Percentiles rank a stretch among this genome's conserved stretches.
These are phyloP conservation scores for Microglena sp. DNA, from an alignment of 139 green algal genomes.

Conservation along the genomic window DNA sequence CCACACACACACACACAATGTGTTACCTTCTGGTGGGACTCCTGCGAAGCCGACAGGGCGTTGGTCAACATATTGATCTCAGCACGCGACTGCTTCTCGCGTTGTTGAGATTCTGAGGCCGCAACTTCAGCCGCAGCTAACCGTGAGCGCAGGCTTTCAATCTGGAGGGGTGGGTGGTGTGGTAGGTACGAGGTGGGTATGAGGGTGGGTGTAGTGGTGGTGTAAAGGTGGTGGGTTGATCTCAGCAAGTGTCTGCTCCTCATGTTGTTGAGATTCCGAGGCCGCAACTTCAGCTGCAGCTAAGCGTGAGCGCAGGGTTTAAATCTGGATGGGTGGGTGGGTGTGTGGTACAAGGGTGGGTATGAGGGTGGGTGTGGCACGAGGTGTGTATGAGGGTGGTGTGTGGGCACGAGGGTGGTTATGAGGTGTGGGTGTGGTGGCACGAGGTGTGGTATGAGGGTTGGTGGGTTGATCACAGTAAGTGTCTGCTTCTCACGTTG, in stretches of 20 bases:
- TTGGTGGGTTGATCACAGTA: slow-evolving; percentile 23
- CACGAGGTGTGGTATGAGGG: too few species aligned
- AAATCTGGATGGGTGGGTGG: slow-evolving; percentile 4
- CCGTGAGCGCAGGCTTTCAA: slow-evolving; percentile 18
- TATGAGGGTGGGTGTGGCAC: too few species aligned
- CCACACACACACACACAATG: too few species aligned
- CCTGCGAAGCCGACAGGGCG: slow-evolving; percentile 1
- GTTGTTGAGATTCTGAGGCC: slow-evolving; percentile 14
- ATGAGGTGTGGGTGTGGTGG: too few species aligned
- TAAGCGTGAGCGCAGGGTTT: slow-evolving; percentile 24
- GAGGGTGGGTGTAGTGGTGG: too few species aligned
- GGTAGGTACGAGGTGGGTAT: too few species aligned
- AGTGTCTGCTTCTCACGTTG: slow-evolving; percentile 15
- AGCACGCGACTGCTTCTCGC: slow-evolving; percentile 17
- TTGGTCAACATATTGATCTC: slow-evolving; percentile 18
- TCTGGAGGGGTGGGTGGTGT: slow-evolving; percentile 4
- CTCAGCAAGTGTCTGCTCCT: slow-evolving; percentile 22
- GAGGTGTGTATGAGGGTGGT: too few species aligned
- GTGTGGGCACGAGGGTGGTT: too few species aligned
- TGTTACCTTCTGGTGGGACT: slow-evolving; percentile 8
- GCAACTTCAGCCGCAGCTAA: slow-evolving; percentile 20
- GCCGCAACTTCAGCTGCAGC: slow-evolving; percentile 16
- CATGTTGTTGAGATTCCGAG: slow-evolving; percentile 11
- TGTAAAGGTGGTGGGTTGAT: too few species aligned
- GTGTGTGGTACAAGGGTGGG: too few species aligned